Base-by-base conservation (phyloP, 306 rosid genomes). In the Lupinus albus region DNA sequence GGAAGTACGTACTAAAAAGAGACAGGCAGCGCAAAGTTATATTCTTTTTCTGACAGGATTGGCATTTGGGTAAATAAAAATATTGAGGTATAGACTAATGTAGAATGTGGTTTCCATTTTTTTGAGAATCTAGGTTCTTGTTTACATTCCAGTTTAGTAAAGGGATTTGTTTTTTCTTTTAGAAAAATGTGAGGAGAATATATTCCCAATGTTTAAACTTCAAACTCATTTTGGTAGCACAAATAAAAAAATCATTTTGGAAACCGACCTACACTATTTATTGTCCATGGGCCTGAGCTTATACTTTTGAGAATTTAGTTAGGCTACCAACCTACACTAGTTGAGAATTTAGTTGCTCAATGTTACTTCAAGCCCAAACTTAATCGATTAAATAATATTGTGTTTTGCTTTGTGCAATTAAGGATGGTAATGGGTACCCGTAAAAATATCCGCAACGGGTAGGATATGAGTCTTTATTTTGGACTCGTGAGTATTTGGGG, bases 141-240 rank as follows among this genome's bases (percentile, higher is more conserved):
- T 25, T 25, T 28, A 48, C 68, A 58, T 75, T 75, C 48, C 12
- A 57, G 28, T 39, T 46, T 21, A 25, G n/a, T 10, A 66, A 36
- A 50, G 13, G 14, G 30, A 0, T 67, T 68, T 53, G 33, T 67
- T 65, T 58, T 46, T 45, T 46, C 14, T 11, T 16, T 73, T 61
- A 35, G 36, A 76, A 61, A 46, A 8, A 55, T 62, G 63, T 73
- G 71, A 39, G 36, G 58, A 57, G 74, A 79, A 74, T 64, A 56
- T 58, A 48, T 75, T 74, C 80, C 48, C 41, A 25, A 25, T 1
- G 30, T 2, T 25, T 3, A 25, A 2, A 25, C 30, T 2, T 25
- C 0, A 25, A 2, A 25, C 30, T 25, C 30, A 25, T 3, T 25
- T 25, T 25, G 30, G 30, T 1, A 25, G 4, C 2, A 25, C 4